Percentiles rank a stretch among this genome's conserved stretches.
Conservation (phyloP, 2,329 filamentous ascomycete species). For the Xylaria sp. region DNA sequence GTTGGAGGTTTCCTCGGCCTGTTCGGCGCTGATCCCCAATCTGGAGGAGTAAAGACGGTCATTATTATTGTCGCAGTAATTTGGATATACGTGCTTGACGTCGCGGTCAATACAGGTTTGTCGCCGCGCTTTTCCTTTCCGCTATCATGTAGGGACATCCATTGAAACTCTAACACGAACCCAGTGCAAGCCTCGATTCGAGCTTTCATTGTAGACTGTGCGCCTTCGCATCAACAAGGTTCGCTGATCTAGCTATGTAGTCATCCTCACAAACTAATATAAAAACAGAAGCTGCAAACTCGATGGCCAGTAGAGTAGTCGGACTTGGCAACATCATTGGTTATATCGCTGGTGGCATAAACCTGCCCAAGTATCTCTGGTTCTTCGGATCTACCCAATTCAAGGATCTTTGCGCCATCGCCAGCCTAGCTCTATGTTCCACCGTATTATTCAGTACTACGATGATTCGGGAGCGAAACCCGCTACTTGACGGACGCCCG, state of each 20-base stretch:
- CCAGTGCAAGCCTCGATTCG: constrained; percentile 88
- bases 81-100: constrained; percentile 91
- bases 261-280: constrained; percentile 21
- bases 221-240: constrained; percentile 88
- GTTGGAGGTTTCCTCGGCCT: constrained; percentile 74
- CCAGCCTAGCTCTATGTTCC: constrained; percentile 75
- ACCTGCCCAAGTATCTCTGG: constrained; percentile 78
- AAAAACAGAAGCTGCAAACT: constrained; percentile 79
- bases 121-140: constrained; percentile 28
- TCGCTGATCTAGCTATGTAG: constrained; percentile 29
- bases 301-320: constrained; percentile 89
- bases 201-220: constrained; percentile 93
- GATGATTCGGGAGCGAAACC: constrained; percentile 81
- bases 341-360: constrained; percentile 85
- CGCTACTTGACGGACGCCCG: constrained; percentile 74
- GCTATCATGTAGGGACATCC: neutral
- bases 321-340: constrained; percentile 92
- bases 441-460: constrained; percentile 78
- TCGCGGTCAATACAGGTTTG: constrained; percentile 90
- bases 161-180: constrained; percentile 29
- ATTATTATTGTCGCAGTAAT: constrained; percentile 84
- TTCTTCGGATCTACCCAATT: constrained; percentile 92
- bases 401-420: constrained; percentile 89
- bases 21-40: constrained; percentile 77
- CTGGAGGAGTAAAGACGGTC: constrained; percentile 69